These are phyloP conservation scores for Maudiozyma barnettii DNA, from an alignment of 805 yeast genomes.

Conservation along the genomic window DNA sequence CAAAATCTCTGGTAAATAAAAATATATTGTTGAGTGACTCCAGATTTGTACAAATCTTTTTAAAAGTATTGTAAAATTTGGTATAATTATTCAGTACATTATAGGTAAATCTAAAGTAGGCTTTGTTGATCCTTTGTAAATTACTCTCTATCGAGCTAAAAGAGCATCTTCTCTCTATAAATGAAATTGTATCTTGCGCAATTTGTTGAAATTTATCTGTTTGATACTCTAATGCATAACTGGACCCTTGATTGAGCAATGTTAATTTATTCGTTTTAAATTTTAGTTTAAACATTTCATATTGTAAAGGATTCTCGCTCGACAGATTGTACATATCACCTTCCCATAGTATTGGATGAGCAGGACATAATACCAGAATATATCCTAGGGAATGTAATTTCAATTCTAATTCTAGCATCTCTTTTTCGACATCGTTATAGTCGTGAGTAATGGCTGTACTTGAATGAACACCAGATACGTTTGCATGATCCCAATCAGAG, in stretches of 20 bases:
- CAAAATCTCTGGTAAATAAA: conserved; percentile 72
- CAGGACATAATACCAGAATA: conserved; percentile 63
- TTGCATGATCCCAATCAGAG: neutral
- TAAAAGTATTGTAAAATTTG: conserved; percentile 41
- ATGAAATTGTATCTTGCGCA: conserved; percentile 47
- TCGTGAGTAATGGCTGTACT: conserved; percentile 15
- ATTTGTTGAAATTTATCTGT: conserved; percentile 48
- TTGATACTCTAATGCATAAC: conserved; percentile 44
- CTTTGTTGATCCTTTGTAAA: conserved; percentile 52
- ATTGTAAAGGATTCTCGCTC: conserved; percentile 17
- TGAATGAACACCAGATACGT: neutral
- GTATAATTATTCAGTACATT: conserved; percentile 54
- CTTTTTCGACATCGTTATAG: conserved; percentile 25
- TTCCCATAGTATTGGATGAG: conserved; percentile 85
- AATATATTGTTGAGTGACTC: conserved; percentile 69
- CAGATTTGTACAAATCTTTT: conserved; percentile 55
- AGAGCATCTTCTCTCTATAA: conserved; percentile 60
- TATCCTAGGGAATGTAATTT: conserved; percentile 41
- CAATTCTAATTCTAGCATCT: conserved; percentile 18
- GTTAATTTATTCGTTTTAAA: conserved; percentile 13
- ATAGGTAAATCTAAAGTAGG: conserved; percentile 58
- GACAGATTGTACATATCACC: conserved; percentile 57
- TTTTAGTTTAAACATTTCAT: conserved; percentile 17
- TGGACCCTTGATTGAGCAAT: conserved; percentile 47
- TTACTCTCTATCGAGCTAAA: conserved; percentile 65